phyloP scores from a whole-genome alignment of 1,284 basidiomycete species.

The Ustilago nuda region DNA sequence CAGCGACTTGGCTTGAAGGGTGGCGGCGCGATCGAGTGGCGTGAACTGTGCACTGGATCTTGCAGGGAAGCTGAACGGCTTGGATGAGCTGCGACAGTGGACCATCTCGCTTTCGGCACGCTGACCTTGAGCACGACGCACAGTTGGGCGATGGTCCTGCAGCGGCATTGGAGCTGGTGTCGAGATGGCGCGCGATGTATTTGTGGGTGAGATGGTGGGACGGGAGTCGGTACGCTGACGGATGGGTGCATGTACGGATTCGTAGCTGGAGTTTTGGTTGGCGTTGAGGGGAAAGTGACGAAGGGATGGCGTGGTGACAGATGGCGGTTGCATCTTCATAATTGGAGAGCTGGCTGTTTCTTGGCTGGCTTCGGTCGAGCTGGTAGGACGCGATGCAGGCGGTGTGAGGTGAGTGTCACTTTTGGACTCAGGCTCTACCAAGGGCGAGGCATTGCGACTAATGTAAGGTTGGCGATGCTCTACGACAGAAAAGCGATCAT shows the following conservation, averaged over 20 bases:
- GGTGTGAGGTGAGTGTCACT: neutral
- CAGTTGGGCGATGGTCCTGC: constrained; percentile 35
- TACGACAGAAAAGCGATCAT: constrained; percentile 8
- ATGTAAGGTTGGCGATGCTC: constrained; percentile 16
- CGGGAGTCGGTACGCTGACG: constrained; percentile 48
- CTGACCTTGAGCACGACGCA: constrained; percentile 35
- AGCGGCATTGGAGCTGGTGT: constrained; percentile 39
- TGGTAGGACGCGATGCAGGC: constrained; percentile 11
- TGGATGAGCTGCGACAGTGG: constrained; percentile 26
- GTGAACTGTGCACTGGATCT: constrained; percentile 38
- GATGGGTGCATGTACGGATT: constrained; percentile 24
- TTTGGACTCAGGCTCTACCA: neutral
- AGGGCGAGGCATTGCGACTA: constrained; percentile 3
- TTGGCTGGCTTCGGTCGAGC: constrained; percentile 21
- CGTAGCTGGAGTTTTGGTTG: constrained; percentile 24
- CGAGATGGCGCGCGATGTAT: constrained; percentile 31
- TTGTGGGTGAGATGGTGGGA: constrained; percentile 37
- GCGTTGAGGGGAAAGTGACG: constrained; percentile 41
- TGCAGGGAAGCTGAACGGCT: constrained; percentile 40
- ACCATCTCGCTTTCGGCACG: constrained; percentile 50
- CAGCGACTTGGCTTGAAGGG: constrained; percentile 5
- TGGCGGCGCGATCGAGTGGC: constrained; percentile 17
- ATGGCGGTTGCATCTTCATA: constrained; percentile 39
- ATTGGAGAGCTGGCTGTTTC: constrained; percentile 38
- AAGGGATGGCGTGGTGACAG: constrained; percentile 28